These are phyloP conservation scores for Penicillium sp. DNA, from an alignment of 2,329 filamentous ascomycete genomes.

Conservation along the genomic window DNA sequence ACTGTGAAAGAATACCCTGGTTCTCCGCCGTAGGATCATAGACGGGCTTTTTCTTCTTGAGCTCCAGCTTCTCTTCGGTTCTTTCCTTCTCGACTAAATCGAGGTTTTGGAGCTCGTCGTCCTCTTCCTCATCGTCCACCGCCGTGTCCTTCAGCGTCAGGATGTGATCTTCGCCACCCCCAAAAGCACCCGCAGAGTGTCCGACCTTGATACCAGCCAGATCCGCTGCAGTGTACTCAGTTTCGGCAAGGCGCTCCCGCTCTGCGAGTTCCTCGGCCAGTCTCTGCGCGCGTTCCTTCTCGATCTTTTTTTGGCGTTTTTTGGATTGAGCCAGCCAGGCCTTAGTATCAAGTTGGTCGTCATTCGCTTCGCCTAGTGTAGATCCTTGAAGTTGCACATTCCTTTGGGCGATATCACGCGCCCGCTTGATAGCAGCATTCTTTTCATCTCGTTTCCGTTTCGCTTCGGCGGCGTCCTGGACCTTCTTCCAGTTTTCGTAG, in stretches of 20 bases:
- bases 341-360: constrained; percentile 63
- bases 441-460: constrained; percentile 72
- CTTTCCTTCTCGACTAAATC: constrained; percentile 37
- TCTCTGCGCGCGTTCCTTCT: constrained; percentile 59
- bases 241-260: constrained; percentile 59
- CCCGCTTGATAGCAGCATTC: constrained; percentile 75
- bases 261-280: constrained; percentile 69
- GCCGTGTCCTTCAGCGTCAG: constrained; percentile 89
- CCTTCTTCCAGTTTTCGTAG: constrained; percentile 46
- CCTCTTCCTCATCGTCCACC: constrained; percentile 74
- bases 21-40: constrained; percentile 75
- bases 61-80: constrained; percentile 59
- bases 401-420: constrained; percentile 72
- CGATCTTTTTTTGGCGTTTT: constrained; percentile 87
- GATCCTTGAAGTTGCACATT: constrained; percentile 68
- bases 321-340: constrained; percentile 82
- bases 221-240: constrained; percentile 76
- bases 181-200: constrained; percentile 73
- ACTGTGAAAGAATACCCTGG: constrained; percentile 70
- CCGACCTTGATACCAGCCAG: constrained; percentile 84
- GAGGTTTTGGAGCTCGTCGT: constrained; percentile 63
- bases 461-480: constrained; percentile 59
- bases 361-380: constrained; percentile 68
- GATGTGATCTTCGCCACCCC: constrained; percentile 72
- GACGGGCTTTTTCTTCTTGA: constrained; percentile 80